Percentiles rank a stretch among this genome's conserved stretches.
Evolutionary conservation across 2,329 filamentous ascomycete genomes (phyloP).

Genomic region (Alternaria brassicae): DNA sequence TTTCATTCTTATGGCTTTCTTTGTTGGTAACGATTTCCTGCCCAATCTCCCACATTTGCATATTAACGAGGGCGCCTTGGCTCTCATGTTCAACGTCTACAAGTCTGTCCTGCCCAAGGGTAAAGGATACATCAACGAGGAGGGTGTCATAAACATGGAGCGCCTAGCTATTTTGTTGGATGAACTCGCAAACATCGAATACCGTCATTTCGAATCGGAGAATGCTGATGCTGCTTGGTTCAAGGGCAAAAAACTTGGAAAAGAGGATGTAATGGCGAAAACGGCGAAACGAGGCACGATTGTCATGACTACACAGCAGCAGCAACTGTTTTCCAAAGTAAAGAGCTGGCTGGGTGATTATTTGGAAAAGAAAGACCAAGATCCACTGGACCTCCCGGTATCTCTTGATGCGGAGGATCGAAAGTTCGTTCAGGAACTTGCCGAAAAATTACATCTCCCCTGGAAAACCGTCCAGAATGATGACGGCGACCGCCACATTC

Average conservation of each 20-base stretch:
- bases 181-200: slow-evolving; percentile 86
- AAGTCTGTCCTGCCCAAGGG: slow-evolving; percentile 86
- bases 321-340: slow-evolving; percentile 79
- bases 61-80: slow-evolving; percentile 96
- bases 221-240: slow-evolving; percentile 91
- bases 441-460: slow-evolving; percentile 69
- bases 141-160: slow-evolving; percentile 86
- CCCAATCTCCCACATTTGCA: slow-evolving; percentile 95
- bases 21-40: slow-evolving; percentile 98
- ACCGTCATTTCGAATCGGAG: slow-evolving; percentile 90
- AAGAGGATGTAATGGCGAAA: slow-evolving; percentile 70
- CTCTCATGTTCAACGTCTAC: slow-evolving; percentile 97
- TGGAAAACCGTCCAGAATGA: slow-evolving; percentile 71
- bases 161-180: slow-evolving; percentile 79
- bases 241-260: slow-evolving; percentile 79
- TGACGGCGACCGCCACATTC: slow-evolving; percentile 70
- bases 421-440: slow-evolving; percentile 90
- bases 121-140: slow-evolving; percentile 95
- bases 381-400: slow-evolving; percentile 74
- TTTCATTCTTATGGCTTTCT: slow-evolving; percentile 99
- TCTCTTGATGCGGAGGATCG: slow-evolving; percentile 82
- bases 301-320: slow-evolving; percentile 79
- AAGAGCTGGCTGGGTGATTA: slow-evolving; percentile 82
- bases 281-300: slow-evolving; percentile 67
- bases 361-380: slow-evolving; percentile 51